Base-by-base conservation (phyloP, 305 asterid species). In the Solanum hybrid region DNA sequence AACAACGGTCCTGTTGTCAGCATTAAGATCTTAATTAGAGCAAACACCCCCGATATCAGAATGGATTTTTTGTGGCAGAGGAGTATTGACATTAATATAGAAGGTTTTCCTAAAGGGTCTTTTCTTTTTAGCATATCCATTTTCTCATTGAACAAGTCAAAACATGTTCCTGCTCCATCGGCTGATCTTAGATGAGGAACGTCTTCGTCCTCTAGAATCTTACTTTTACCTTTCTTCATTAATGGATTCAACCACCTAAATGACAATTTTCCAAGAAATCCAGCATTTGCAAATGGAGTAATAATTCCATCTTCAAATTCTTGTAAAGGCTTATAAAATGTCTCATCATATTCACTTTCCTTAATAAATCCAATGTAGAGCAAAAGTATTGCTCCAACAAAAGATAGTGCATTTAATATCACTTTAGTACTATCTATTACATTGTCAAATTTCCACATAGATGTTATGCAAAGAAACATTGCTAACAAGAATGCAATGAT, bases 1-100 rank as follows among this genome's bases (percentile, higher is more conserved):
- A 90, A 51, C 26, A 80, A 84, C 11, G 90, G 90, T 24, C 90
- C 92, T n/a, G 85, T 28, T 14, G 29, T 24, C 8, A 76, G 16
- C 0, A 29, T 51, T 16, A 88, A 14, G 37, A 46, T 31, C 57
- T 77, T 22, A 13, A 90, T 16, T 5, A 90, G 35, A 6, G 85
- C 90, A 26, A 88, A 88, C 22, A 74, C 6, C 24, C 89, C 90
- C 5, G 92, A 88, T 57, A 83, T 14, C 13, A 90, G 11, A 20
- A 88, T 75, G 10, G 33, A 86, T 76, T 83, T 88, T 61, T 78
- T 8, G 4, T 37, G 90, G 46, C 76, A 51, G 12, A 42, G 34
- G 36, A 57, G 51, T 61, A 86, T 14, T 26, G 77, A 11, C 57
- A 22, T 86, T 26, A 86, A 20, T 34, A 35, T 16, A 20, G 29